Evolutionary conservation across 1,284 basidiomycete species (phyloP).

Genomic region (Moesziomyces parantarcticus): DNA sequence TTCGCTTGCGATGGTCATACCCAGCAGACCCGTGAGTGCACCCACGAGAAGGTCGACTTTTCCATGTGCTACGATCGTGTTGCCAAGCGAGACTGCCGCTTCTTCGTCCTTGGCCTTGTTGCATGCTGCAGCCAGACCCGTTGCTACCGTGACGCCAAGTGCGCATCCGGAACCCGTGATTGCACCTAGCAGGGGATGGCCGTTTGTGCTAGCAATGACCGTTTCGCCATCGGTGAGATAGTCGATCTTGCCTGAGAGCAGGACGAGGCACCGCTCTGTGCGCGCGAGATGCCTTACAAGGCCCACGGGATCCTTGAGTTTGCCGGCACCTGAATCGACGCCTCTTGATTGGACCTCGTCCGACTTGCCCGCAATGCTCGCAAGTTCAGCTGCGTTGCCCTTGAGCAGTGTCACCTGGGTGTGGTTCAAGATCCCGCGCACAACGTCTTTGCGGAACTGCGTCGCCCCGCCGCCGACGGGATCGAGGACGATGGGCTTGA

Average conservation of each 20-base stretch:
- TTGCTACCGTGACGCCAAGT: conserved; percentile 79
- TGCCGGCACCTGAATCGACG: conserved; percentile 83
- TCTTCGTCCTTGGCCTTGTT: conserved; percentile 44
- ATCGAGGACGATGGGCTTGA: conserved; percentile 83
- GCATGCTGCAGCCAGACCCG: conserved; percentile 78
- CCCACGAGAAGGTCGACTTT: conserved; percentile 51
- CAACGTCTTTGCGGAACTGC: conserved; percentile 74
- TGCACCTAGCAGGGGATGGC: conserved; percentile 78
- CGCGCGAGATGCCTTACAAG: conserved; percentile 80
- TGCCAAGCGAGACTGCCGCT: conserved; percentile 15
- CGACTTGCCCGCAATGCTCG: conserved; percentile 76
- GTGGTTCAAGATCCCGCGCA: conserved; percentile 78
- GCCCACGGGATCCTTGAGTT: conserved; percentile 78
- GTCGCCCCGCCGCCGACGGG: conserved; percentile 94
- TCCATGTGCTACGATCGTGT: conserved; percentile 42
- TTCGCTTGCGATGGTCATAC: conserved; percentile 85
- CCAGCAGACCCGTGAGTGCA: conserved; percentile 74
- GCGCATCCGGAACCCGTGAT: conserved; percentile 94
- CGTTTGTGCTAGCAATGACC: conserved; percentile 80
- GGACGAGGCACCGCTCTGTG: conserved; percentile 83
- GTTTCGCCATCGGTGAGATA: conserved; percentile 85
- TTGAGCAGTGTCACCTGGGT: conserved; percentile 94
- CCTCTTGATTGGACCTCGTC: conserved; percentile 80
- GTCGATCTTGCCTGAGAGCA: conserved; percentile 84
- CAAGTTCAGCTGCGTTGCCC: conserved; percentile 92